Evolutionary conservation across 352 stramenopile genomes (phyloP).

Genomic region (Phytophthora rubi): DNA sequence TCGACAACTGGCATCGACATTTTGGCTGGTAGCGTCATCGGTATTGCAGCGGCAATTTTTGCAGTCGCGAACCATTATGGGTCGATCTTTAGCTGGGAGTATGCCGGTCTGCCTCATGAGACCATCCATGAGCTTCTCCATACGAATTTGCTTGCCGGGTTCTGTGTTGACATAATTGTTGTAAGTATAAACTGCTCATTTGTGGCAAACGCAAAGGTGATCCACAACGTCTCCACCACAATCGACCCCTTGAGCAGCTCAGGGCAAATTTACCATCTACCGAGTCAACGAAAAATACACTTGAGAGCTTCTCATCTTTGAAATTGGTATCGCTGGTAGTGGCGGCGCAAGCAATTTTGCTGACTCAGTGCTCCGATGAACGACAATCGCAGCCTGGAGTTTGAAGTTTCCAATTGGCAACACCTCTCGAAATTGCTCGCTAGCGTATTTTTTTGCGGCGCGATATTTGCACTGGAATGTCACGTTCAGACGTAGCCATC

Average conservation of each 20-base stretch:
- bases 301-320: background rate
- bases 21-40: constrained; percentile 60
- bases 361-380: no score
- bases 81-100: constrained; percentile 54
- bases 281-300: background rate
- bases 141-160: background rate
- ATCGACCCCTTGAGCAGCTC: no score
- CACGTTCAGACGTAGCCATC: background rate
- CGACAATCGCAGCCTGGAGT: no score
- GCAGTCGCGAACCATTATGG: constrained; percentile 52
- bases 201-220: background rate
- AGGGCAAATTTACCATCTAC: no score
- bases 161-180: background rate
- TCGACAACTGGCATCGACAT: constrained; percentile 83
- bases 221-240: no score
- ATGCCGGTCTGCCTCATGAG: constrained; percentile 50
- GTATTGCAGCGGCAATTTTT: constrained; percentile 39
- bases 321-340: background rate
- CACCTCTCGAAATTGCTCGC: no score
- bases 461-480: background rate
- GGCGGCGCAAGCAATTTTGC: no score
- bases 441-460: background rate
- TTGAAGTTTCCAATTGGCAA: no score
- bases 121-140: constrained; percentile 34
- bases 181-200: background rate